phyloP scores from a whole-genome alignment of 2,329 filamentous ascomycete genomes.

The Colletotrichum graminicola region DNA sequence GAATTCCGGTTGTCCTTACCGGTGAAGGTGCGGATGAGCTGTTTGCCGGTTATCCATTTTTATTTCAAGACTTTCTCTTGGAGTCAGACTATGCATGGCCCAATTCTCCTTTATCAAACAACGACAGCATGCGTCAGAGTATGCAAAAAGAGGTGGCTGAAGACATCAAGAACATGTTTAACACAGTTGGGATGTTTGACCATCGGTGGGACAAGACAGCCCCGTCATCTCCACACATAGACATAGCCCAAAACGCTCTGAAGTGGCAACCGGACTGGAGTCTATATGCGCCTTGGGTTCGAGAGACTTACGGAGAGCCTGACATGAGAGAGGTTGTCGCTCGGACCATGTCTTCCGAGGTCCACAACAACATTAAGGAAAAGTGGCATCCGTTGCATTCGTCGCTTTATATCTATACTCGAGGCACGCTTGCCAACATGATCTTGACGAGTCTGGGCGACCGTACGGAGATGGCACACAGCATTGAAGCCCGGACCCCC shows the following conservation, averaged over 20 bases:
- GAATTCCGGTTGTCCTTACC: constrained; percentile 67
- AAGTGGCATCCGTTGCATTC: constrained; percentile 49
- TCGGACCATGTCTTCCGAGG: constrained; percentile 35
- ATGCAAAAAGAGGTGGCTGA: constrained; percentile 29
- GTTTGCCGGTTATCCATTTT: constrained; percentile 65
- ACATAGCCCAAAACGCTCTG: constrained; percentile 12
- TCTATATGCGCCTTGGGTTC: constrained; percentile 30
- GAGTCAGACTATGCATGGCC: constrained; percentile 59
- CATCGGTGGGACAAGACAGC: constrained; percentile 16
- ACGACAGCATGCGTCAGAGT: constrained; percentile 3
- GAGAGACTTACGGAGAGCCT: constrained; percentile 3
- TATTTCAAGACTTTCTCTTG: constrained; percentile 60
- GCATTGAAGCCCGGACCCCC: constrained; percentile 51
- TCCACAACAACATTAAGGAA: constrained; percentile 44
- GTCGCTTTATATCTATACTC: constrained; percentile 46
- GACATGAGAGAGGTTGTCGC: constrained; percentile 17
- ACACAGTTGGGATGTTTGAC: constrained; percentile 32
- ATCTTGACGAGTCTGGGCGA: constrained; percentile 50
- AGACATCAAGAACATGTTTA: constrained; percentile 35
- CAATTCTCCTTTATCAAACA: constrained; percentile 34
- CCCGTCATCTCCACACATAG: neutral
- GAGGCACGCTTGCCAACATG: constrained; percentile 45
- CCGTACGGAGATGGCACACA: constrained; percentile 54
- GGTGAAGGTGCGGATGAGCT: constrained; percentile 66
- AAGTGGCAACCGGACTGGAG: constrained; percentile 19